Percentiles rank a stretch among this genome's conserved stretches.
Evolutionary conservation across 164 flowering plant genomes (phyloP).

Genomic region (Stephania yunnanensis): DNA sequence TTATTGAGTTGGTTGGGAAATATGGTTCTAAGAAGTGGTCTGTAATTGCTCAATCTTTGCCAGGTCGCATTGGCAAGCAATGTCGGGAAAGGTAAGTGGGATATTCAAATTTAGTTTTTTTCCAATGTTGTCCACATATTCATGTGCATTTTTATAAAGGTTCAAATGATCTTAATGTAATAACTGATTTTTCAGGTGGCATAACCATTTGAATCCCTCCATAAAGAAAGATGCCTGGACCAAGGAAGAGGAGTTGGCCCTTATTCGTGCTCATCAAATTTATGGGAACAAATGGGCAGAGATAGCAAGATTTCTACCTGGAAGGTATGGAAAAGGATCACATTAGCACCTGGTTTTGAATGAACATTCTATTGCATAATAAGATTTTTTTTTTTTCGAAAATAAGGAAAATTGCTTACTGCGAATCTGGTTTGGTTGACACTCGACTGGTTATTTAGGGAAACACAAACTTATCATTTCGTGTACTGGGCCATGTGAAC

Average conservation of each 20-base stretch:
- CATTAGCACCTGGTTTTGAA: neutral
- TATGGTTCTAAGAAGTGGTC: conserved; percentile 61
- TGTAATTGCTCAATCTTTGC: conserved; percentile 49
- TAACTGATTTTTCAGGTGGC: conserved; percentile 45
- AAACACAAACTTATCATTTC: too few species aligned
- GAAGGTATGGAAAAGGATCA: conserved; percentile 38
- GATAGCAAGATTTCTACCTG: conserved; percentile 50
- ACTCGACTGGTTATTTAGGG: too few species aligned
- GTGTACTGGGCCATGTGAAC: too few species aligned
- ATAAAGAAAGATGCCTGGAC: conserved; percentile 62
- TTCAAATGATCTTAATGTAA: conserved; percentile 3
- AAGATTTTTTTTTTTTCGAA: neutral
- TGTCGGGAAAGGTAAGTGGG: conserved; percentile 45
- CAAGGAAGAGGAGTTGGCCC: conserved; percentile 40
- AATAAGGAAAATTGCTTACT: neutral
- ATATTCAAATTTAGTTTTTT: too few species aligned
- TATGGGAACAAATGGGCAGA: conserved; percentile 74
- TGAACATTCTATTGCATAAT: conserved; percentile 3
- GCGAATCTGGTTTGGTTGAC: neutral
- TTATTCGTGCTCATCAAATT: conserved; percentile 27
- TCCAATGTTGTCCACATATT: too few species aligned
- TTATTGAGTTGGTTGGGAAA: conserved; percentile 42
- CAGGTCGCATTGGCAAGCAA: conserved; percentile 85
- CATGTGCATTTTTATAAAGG: neutral
- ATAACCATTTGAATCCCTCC: conserved; percentile 56